A percentile compares a stretch with the other conserved stretches of the same genome.
These are phyloP conservation scores for Orbilia ellipsospora DNA, from an alignment of 2,329 filamentous ascomycete species.

Conservation along the genomic window DNA sequence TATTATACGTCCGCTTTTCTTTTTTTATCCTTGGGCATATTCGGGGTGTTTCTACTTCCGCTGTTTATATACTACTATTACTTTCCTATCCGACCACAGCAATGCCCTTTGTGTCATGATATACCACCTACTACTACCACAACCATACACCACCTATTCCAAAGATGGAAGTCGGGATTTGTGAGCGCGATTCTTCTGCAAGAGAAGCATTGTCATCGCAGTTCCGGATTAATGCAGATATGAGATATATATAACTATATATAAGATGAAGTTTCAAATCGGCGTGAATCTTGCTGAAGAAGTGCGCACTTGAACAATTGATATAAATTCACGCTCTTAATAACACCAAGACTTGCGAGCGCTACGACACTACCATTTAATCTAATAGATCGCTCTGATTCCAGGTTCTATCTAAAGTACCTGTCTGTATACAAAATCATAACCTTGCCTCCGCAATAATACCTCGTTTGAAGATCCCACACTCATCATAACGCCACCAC, in stretches of 20 bases:
- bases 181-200: conserved; percentile 14
- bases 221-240: conserved; percentile 50
- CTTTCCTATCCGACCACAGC: conserved; percentile 35
- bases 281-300: no score
- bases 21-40: conserved; percentile 47
- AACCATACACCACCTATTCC: conserved; percentile 13
- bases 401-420: no score
- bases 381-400: no score
- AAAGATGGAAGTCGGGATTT: conserved; percentile 13
- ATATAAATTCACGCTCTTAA: no score
- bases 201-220: background rate
- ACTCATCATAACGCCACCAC: no score
- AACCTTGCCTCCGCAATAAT: no score
- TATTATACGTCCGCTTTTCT: conserved; percentile 20
- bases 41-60: conserved; percentile 54
- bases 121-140: conserved; percentile 36
- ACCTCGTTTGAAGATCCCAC: no score
- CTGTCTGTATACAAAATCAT: no score
- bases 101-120: conserved; percentile 51
- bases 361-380: no score
- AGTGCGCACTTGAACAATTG: no score
- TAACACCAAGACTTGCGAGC: no score
- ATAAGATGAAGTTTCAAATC: no score
- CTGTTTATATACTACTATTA: conserved; percentile 51
- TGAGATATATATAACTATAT: conserved; percentile 31